Evolutionary conservation across 208 protist genomes (phyloP), one percentile per base, ranked within the genome.

Genomic region (Strigomonas oncopelti): DNA sequence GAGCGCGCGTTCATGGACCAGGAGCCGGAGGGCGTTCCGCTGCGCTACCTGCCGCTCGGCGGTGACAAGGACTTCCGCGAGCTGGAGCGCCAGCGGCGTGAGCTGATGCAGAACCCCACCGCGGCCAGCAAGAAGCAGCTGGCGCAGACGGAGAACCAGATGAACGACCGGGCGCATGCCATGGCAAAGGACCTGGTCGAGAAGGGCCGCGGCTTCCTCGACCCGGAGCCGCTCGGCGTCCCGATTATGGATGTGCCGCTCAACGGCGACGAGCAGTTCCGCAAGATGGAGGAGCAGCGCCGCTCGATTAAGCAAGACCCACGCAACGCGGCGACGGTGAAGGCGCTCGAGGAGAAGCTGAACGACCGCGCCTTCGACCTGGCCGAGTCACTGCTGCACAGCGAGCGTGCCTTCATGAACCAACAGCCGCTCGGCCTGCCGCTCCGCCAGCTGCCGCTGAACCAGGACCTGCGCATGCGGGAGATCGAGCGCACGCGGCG

Each of bases 1-100:
- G 85, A 95, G 80, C 83, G 90, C 11, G 64, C 74, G 32, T 93
- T 93, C 56, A 74, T 95, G 63, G 83, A 95, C 59, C 87, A 71
- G n/a, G 69, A 77, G 58, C 87, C 87, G 8, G 84, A 83, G 55
- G 87, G 84, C 29, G 84, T 95, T 4, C 78, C 85, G 48, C 73
- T 95, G 64, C 70, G 72, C 16, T 90, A 92, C 61, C 64, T 95
- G 58, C 85, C 90, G 20, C 74, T 95, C 7, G 71, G 73, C 61
- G 77, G 73, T 2, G 87, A 92, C 72, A 69, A 69, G 60, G 73
- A 84, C 32, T 95, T 93, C 65, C 83, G 76, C 55, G 69, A 79
- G 24, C 77, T 85, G 75, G 87, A 93, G 76, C 57, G 80, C 31
- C 65, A 83, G 46, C 69, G 78, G 22, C 77, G 87, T 27, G 69